Conservation (phyloP, 208 protist species). For the Trichomonas vaginalis region DNA sequence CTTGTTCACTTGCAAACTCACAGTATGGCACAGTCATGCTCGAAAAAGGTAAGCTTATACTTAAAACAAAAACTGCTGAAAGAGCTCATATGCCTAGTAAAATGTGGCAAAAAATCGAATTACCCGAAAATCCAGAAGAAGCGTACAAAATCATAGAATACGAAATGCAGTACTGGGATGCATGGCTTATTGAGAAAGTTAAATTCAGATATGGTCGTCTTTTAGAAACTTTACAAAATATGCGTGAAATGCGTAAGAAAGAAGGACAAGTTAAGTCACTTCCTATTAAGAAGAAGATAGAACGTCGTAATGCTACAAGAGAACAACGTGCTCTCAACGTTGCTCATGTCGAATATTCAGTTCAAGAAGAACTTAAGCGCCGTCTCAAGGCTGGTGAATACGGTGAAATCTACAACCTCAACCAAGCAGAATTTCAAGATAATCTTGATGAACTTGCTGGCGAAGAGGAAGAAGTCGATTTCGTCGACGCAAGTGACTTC, state of each 20-base stretch:
- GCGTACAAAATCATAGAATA: background rate
- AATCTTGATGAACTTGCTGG: background rate
- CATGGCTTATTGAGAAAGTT: background rate
- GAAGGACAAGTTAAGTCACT: background rate
- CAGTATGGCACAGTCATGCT: background rate
- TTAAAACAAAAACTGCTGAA: background rate
- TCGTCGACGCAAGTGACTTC: background rate
- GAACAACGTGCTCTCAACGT: background rate
- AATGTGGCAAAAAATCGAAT: background rate
- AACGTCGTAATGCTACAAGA: background rate
- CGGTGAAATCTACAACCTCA: conserved; percentile 1
- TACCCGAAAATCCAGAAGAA: background rate
- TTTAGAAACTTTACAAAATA: background rate
- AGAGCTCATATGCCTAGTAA: background rate
- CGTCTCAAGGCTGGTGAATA: background rate
- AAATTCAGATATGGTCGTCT: background rate
- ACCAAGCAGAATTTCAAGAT: background rate
- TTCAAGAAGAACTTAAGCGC: background rate
- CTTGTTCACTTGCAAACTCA: background rate
- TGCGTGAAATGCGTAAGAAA: background rate
- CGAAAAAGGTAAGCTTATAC: background rate
- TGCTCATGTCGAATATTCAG: background rate
- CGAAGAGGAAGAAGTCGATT: background rate
- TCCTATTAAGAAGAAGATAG: background rate
- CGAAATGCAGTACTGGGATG: background rate